Evolutionary conservation across 129 eudicot species (phyloP).

Genomic region (Artemisia annua): DNA sequence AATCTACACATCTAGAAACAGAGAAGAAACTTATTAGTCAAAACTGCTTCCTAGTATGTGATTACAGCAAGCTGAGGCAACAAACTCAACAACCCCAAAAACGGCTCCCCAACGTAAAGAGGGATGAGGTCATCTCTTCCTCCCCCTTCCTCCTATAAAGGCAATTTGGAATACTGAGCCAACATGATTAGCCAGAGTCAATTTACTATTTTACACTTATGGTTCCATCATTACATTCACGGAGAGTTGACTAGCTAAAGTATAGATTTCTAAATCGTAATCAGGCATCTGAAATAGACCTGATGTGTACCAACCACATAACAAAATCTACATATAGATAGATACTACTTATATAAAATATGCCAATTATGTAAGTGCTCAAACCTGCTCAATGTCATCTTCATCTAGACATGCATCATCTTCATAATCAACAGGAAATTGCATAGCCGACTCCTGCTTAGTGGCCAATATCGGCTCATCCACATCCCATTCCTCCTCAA

Average conservation of each 20-base stretch:
- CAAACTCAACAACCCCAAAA: neutral
- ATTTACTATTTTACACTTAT: too few relatives aligned
- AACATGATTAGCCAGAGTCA: too few relatives aligned
- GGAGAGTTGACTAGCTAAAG: neutral
- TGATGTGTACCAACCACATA: neutral
- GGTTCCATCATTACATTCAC: neutral
- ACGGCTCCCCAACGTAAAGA: neutral
- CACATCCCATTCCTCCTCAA: too few relatives aligned
- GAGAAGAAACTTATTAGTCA: neutral
- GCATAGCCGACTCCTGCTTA: too few relatives aligned
- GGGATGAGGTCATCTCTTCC: neutral
- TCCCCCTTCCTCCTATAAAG: neutral
- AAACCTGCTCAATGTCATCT: slow-evolving; percentile 80
- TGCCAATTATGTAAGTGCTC: slow-evolving; percentile 6
- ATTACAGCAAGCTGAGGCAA: neutral
- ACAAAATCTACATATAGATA: neutral
- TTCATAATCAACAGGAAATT: slow-evolving; percentile 43
- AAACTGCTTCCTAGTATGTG: neutral
- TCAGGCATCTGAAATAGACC: neutral
- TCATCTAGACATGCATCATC: slow-evolving; percentile 71
- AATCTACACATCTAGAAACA: neutral
- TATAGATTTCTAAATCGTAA: neutral
- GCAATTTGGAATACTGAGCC: too few relatives aligned
- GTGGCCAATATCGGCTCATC: too few relatives aligned
- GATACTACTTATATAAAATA: neutral